These are phyloP conservation scores for Pelargonium fulgidum DNA, from an alignment of 441 rosid genomes.

Conservation along the genomic window DNA sequence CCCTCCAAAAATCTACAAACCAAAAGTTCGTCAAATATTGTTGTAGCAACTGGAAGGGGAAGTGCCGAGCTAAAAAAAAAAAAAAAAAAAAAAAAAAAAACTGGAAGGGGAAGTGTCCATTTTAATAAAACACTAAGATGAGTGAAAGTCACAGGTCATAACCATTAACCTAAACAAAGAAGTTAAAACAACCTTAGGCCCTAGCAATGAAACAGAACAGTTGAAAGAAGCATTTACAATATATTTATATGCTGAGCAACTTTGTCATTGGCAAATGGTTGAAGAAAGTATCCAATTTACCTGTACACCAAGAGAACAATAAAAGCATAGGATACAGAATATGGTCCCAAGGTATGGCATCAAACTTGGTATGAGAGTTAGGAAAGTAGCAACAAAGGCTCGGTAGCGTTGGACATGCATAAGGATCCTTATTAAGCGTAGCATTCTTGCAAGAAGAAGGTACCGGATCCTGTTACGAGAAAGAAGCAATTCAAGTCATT, in stretches of 20 bases:
- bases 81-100: constrained; percentile 9
- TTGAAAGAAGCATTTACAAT: constrained; percentile 7
- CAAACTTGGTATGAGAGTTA: constrained; percentile 86
- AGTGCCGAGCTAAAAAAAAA: not conserved
- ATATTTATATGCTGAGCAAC: not conserved
- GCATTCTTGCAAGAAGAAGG: constrained; percentile 90
- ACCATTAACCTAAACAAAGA: constrained; percentile 6
- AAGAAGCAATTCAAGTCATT: constrained; percentile 10
- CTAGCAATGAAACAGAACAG: not conserved
- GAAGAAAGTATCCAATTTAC: constrained; percentile 28
- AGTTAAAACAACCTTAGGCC: not conserved
- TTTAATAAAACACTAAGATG: not conserved
- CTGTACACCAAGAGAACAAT: constrained; percentile 95
- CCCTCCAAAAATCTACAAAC: constrained; percentile 75
- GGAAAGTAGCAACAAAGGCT: constrained; percentile 88
- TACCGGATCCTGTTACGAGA: constrained; percentile 79
- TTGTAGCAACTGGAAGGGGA: not conserved
- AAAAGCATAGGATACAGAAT: constrained; percentile 79
- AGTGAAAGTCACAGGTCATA: not conserved
- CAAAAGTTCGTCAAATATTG: constrained; percentile 6
- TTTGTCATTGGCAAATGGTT: not conserved
- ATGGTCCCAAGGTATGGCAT: constrained; percentile 93
- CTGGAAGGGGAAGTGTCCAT: not conserved
- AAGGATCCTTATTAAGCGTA: constrained; percentile 78
- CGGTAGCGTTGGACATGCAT: constrained; percentile 70